Evolutionary conservation across 2,329 filamentous ascomycete species (phyloP), one percentile per base, ranked within the genome.

Genomic region (Pseudodiploospora longispora): DNA sequence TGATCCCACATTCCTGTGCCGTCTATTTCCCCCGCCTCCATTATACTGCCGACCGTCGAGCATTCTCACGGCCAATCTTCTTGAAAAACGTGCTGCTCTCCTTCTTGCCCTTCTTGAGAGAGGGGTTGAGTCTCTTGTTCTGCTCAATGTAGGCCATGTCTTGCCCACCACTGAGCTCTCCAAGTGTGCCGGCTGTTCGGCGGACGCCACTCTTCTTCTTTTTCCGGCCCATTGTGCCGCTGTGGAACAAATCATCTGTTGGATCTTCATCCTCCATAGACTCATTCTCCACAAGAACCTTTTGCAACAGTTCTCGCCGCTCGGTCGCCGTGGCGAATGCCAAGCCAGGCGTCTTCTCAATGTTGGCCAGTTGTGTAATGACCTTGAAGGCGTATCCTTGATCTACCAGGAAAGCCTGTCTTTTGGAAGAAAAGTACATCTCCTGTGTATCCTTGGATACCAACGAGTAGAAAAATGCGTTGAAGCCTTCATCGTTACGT

Each of bases 311-410:
- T 62, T 95, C 89, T 38, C 88, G 83, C 4, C 89, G 82, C 57
- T 95, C 89, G 6, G 79, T 72, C 0, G 88, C 77, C 2, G 87
- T 87, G 2, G 79, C 79, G 60, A 94, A 97, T 2, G 83, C 85
- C 2, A 98, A 75, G 0, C 82, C 82, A 0, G 85, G 82, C 42
- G 91, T 84, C 47, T 87, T 79, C 48, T 96, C 87, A 51, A 98
- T 88, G 41, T 91, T 93, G 57, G 90, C 84, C 6, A 98, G 75
- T 58, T 95, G 88, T 0, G 93, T 98, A 61, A 98, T 98, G 50
- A 97, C 91, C 62, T 97, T 97, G 76, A 98, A 98, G 0, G 93
- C 91, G 61, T 98, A 98, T 7, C 93, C 93, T 65, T 98, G 93
- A 53, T 98, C 93, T 27, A 98, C 90, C 1, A 98, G 74, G 69